phyloP scores from a whole-genome alignment of 2,329 filamentous ascomycete genomes.

The Camptophora hylomeconis region DNA sequence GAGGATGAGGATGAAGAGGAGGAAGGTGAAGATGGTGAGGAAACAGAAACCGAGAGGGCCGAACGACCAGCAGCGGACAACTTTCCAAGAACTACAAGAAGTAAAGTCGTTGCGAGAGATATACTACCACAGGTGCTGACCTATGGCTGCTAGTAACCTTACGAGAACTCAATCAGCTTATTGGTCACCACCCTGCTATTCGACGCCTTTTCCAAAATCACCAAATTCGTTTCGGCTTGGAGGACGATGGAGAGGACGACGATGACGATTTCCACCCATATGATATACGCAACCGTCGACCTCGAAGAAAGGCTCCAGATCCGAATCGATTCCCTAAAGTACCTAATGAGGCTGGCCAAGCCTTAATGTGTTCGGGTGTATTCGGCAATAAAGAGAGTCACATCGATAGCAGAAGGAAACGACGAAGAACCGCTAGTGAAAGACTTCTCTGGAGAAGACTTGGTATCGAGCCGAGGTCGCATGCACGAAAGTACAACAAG shows the following conservation, averaged over 20 bases:
- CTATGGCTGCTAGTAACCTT: slow-evolving; percentile 20
- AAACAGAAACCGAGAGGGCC: slow-evolving; percentile 34
- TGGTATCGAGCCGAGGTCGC: slow-evolving; percentile 47
- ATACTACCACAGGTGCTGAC: too few relatives aligned
- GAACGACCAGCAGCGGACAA: too few relatives aligned
- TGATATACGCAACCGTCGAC: slow-evolving; percentile 29
- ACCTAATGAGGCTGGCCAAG: slow-evolving; percentile 61
- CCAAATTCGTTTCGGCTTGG: too few relatives aligned
- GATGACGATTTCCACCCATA: slow-evolving; percentile 19
- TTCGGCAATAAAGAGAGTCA: slow-evolving; percentile 60
- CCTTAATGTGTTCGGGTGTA: slow-evolving; percentile 67
- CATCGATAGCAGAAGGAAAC: slow-evolving; percentile 38
- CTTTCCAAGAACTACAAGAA: too few relatives aligned
- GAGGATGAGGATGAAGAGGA: slow-evolving; percentile 54
- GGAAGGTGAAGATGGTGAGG: slow-evolving; percentile 53
- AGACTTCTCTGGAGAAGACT: slow-evolving; percentile 72
- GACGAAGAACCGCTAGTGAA: slow-evolving; percentile 48
- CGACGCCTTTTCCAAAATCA: slow-evolving; percentile 40
- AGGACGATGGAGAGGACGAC: slow-evolving; percentile 21
- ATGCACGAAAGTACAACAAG: slow-evolving; percentile 47
- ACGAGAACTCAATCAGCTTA: slow-evolving; percentile 38
- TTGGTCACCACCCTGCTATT: slow-evolving; percentile 38
- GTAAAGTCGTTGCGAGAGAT: too few relatives aligned
- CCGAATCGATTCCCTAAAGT: slow-evolving; percentile 61
- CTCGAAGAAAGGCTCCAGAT: slow-evolving; percentile 31